phyloP scores from a whole-genome alignment of 2,329 filamentous ascomycete species.

The Talaromyces sp. region DNA sequence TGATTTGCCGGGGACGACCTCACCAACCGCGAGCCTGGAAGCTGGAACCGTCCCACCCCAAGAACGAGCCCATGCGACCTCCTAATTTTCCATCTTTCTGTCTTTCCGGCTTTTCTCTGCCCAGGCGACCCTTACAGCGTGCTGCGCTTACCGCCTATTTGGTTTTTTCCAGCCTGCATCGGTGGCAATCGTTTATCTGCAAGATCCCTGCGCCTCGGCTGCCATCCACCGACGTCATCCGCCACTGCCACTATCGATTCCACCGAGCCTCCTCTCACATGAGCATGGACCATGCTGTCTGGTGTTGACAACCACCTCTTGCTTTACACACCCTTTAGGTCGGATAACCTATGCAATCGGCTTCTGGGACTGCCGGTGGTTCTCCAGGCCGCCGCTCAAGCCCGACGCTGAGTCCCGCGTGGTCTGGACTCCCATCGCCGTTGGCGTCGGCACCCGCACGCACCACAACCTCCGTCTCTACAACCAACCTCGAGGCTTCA shows the following conservation, averaged over 20 bases:
- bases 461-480: conserved; percentile 1
- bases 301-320: neutral
- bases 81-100: neutral
- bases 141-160: neutral
- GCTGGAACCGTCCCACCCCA: neutral
- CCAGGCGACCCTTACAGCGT: neutral
- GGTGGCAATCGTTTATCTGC: neutral
- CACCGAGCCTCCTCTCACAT: neutral
- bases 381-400: neutral
- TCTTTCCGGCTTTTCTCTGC: neutral
- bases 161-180: neutral
- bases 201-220: neutral
- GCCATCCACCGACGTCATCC: conserved; percentile 10
- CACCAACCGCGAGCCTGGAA: neutral
- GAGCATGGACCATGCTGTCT: neutral
- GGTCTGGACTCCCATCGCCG: neutral
- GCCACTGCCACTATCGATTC: conserved; percentile 7
- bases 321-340: conserved; percentile 1
- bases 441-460: conserved; percentile 1
- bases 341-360: neutral
- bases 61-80: neutral
- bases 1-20: neutral
- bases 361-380: neutral
- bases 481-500: neutral
- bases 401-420: neutral